Percentiles rank a stretch among this genome's conserved stretches.
These are phyloP conservation scores for Mucor racemosus DNA, from an alignment of 371 early-diverging fungal genomes.

Conservation along the genomic window DNA sequence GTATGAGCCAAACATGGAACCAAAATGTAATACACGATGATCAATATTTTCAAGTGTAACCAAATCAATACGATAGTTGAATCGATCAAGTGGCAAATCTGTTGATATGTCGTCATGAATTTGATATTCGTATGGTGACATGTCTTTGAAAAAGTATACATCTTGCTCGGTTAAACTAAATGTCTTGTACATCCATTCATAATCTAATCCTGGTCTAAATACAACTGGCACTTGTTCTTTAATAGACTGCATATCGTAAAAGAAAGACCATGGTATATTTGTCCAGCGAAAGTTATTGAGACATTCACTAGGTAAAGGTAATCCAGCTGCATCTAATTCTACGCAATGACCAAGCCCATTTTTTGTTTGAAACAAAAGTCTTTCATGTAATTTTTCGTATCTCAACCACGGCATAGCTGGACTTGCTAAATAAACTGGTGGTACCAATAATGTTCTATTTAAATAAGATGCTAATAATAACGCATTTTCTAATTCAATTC, in stretches of 20 bases:
- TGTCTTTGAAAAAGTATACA: conserved; percentile 54
- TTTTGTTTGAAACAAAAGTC: conserved; percentile 62
- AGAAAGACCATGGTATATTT: conserved; percentile 60
- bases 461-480: conserved; percentile 61
- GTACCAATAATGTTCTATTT: conserved; percentile 63
- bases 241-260: conserved; percentile 48
- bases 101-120: conserved; percentile 55
- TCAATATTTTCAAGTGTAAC: conserved; percentile 48
- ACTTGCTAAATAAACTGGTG: conserved; percentile 61
- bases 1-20: conserved; percentile 62
- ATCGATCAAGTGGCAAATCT: conserved; percentile 47
- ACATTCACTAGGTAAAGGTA: conserved; percentile 60
- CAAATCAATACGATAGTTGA: conserved; percentile 50
- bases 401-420: conserved; percentile 63
- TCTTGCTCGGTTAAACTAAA: conserved; percentile 33
- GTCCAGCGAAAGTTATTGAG: conserved; percentile 65
- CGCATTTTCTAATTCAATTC: conserved; percentile 66
- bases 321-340: conserved; percentile 28
- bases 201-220: conserved; percentile 39
- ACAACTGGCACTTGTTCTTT: conserved; percentile 39
- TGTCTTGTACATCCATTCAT: conserved; percentile 45
- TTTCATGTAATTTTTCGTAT: conserved; percentile 57
- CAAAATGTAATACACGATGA: conserved; percentile 56
- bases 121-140: conserved; percentile 56
- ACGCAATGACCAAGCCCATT: conserved; percentile 61